Conservation (phyloP, 1,139 yeast species). For the Pichia sp. region DNA sequence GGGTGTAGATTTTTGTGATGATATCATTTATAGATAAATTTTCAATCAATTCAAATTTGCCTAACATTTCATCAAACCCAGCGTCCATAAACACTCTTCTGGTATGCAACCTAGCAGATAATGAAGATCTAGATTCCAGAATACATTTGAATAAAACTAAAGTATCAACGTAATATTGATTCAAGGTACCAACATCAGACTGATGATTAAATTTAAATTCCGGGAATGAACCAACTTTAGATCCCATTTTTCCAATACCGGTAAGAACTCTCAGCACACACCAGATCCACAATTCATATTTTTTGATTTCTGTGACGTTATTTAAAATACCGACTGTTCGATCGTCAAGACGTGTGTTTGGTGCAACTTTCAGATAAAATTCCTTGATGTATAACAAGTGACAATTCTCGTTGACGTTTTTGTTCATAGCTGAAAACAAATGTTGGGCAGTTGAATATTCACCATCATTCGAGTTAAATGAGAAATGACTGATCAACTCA, state of each 20-base stretch:
- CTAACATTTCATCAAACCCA: slow-evolving; percentile 60
- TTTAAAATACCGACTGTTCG: slow-evolving; percentile 19
- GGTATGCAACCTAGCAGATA: slow-evolving; percentile 61
- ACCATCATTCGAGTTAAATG: slow-evolving; percentile 25
- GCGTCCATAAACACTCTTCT: slow-evolving; percentile 73
- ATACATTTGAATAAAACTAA: not conserved
- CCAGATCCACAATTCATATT: slow-evolving; percentile 82
- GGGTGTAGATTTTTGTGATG: slow-evolving; percentile 53
- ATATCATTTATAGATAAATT: slow-evolving; percentile 60
- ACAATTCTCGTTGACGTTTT: slow-evolving; percentile 50
- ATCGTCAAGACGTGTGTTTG: slow-evolving; percentile 16
- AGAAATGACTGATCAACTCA: slow-evolving; percentile 57
- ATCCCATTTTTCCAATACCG: slow-evolving; percentile 85
- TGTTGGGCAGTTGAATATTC: slow-evolving; percentile 32
- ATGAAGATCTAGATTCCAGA: slow-evolving; percentile 27
- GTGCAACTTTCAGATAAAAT: slow-evolving; percentile 14
- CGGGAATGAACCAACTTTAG: slow-evolving; percentile 90
- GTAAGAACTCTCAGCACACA: slow-evolving; percentile 67
- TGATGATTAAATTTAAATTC: slow-evolving; percentile 46
- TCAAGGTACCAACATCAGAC: not conserved
- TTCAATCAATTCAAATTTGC: slow-evolving; percentile 52
- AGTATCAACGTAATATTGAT: not conserved
- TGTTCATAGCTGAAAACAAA: slow-evolving; percentile 55
- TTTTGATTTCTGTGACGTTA: slow-evolving; percentile 31
- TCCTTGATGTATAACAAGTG: slow-evolving; percentile 35